Evolutionary conservation across 2,329 filamentous ascomycete species (phyloP), one percentile per base, ranked within the genome.

Genomic region (Ascochyta lentis): DNA sequence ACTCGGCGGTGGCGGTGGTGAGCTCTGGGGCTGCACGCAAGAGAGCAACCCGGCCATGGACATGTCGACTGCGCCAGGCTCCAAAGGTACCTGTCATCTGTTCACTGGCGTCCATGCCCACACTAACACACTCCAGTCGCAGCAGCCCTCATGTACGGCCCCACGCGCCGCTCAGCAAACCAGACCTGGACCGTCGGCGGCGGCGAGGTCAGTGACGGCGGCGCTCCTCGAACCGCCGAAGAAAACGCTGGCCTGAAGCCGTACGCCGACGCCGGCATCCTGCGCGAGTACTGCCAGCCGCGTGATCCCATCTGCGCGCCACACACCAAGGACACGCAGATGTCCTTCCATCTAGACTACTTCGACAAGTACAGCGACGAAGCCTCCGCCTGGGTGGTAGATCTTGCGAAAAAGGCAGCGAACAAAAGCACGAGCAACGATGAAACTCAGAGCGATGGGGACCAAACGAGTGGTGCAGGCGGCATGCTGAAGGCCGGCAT

Each of bases 231-330:
- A 31, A 60, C 65, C 8, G 54, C 58, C 4, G 54, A 64, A 40
- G 49, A 69, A 49, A 59, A 61, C 31, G 62, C 63, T 10, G 65
- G 62, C n/a, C 53, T 67, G 15, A 54, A 65, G 45, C 64, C 64
- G 15, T 69, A 66, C 37, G 61, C 54, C 23, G 59, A 69, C 24
- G 79, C 82, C 3, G 70, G 68, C 8, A 83, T 82, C 61, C 82
- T 88, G 55, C 77, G 86, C 73, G 84, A 84, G 7, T 89, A 88
- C 78, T 89, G 86, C 68, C 86, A 89, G 62, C 76, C 80, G 4
- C 66, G 81, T 3, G 86, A 88, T 57, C 85, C 85, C 0, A 88
- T 86, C 70, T 89, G 86, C 77, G 88, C 84, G 66, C 65, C 66
- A 0, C 84, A 83, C 6, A 62, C 61, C 12, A 39, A 60, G 8